These are phyloP conservation scores for Lichtheimia ornata DNA, from an alignment of 371 early-diverging fungal genomes.

Conservation along the genomic window DNA sequence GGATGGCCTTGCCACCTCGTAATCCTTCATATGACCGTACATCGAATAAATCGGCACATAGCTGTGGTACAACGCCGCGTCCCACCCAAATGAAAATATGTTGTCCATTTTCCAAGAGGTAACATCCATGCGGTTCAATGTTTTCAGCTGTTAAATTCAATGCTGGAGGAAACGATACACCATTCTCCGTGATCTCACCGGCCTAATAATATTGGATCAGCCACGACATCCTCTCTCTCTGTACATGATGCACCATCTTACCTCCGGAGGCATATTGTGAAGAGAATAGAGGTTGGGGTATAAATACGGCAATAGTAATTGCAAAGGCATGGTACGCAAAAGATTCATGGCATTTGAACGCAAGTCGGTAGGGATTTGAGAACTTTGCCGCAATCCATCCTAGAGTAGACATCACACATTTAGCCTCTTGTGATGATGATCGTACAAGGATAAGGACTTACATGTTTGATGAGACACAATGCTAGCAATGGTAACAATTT, in stretches of 20 bases:
- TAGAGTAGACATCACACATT: conserved; percentile 13
- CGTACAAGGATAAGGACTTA: conserved; percentile 21
- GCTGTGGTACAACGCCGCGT: conserved; percentile 72
- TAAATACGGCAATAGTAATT: conserved; percentile 71
- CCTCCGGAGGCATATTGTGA: conserved; percentile 79
- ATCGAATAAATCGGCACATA: conserved; percentile 73
- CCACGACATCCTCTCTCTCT: not conserved
- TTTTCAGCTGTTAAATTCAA: conserved; percentile 85
- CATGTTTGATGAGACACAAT: conserved; percentile 80
- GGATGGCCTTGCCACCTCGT: conserved; percentile 63
- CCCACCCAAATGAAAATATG: conserved; percentile 92
- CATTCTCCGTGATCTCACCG: conserved; percentile 60
- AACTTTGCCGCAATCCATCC: conserved; percentile 66
- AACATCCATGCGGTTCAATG: conserved; percentile 82
- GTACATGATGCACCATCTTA: conserved; percentile 23
- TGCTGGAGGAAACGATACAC: conserved; percentile 69
- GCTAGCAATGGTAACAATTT: conserved; percentile 85
- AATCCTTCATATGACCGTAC: conserved; percentile 60
- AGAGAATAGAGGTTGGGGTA: conserved; percentile 85
- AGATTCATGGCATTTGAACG: conserved; percentile 73
- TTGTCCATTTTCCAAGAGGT: conserved; percentile 80
- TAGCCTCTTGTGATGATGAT: not conserved
- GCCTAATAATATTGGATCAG: conserved; percentile 27
- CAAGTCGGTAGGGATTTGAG: conserved; percentile 73
- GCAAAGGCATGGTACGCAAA: conserved; percentile 79